Base-by-base conservation (phyloP, 352 stramenopile genomes). In the Hyphochytrium catenoides region DNA sequence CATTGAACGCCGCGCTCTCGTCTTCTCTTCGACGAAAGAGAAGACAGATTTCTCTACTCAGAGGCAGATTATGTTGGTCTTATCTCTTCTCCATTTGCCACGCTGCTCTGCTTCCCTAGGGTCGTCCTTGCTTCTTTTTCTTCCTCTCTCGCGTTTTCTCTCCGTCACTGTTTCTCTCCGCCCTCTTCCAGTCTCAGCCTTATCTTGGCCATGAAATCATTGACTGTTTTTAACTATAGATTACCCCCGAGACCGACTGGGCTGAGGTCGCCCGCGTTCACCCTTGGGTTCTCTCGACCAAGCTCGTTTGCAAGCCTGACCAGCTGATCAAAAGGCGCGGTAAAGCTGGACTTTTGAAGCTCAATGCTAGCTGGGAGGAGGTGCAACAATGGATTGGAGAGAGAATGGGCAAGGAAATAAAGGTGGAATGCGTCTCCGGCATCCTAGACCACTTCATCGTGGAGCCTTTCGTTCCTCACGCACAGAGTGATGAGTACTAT, bases 281-380 rank as follows among this genome's bases (percentile, higher is more conserved):
- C 54, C 66, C 64, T 28, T 93, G 81, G 81, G 56, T 93, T 19
- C 49, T 56, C 16, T 53, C 44, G 15, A 54, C 51, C 14, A 84
- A 76, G 44, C 66, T 96, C 24, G 86, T 95, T 34, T 84, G 94
- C 37, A 96, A 96, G 62, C 86, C 86, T 12, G 86, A 96, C 59
- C 82, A 95, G 65, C 63, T 96, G 26, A 95, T 96, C 57, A 95
- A 95, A 62, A 62, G 84, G 35, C 70, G 86, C 31, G 86, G 86
- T 39, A 96, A 96, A 58, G 73, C 61, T 32, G 91, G 91, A 45
- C 57, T 96, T 28, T 59, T 96, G 21, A 62, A 85, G 32, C 73
- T 96, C 26, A 95, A 95, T 50, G 73, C 89, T 19, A 74, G 62
- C 29, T 95, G 76, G 64, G 27, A 47, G 11, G 52, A 92, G 48